Conservation (phyloP, 1,139 yeast genomes). For the Nakaseomyces delphensis region DNA sequence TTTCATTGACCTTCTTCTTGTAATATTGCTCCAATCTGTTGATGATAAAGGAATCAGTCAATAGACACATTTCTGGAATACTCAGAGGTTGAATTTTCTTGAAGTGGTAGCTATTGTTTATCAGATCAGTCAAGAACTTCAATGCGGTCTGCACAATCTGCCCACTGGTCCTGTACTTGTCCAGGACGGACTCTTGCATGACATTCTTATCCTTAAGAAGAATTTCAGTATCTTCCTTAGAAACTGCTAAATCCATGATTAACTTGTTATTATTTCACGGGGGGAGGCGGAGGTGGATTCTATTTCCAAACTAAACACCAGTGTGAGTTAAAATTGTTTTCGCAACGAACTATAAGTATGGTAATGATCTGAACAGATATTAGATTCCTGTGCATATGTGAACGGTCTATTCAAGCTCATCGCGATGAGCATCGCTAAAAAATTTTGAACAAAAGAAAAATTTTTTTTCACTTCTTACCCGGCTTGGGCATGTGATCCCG, state of each 20-base stretch:
- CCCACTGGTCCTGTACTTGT: slow-evolving; percentile 84
- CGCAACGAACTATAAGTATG: no score
- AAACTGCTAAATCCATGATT: slow-evolving; percentile 54
- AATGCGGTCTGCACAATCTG: slow-evolving; percentile 85
- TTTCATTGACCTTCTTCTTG: slow-evolving; percentile 54
- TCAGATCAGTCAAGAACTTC: slow-evolving; percentile 53
- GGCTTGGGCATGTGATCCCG: neutral
- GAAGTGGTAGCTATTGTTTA: slow-evolving; percentile 60
- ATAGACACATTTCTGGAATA: slow-evolving; percentile 69
- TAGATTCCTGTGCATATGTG: no score
- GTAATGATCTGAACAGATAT: no score
- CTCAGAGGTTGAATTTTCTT: slow-evolving; percentile 38
- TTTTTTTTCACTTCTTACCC: slow-evolving; percentile 2
- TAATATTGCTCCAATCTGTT: slow-evolving; percentile 48
- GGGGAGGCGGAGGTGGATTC: no score
- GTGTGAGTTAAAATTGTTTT: no score
- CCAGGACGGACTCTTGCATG: slow-evolving; percentile 52
- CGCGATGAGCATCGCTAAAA: slow-evolving; percentile 5
- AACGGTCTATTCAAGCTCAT: no score
- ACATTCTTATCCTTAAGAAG: slow-evolving; percentile 68
- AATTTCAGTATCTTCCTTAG: slow-evolving; percentile 63
- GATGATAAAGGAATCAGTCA: slow-evolving; percentile 67
- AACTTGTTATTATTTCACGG: neutral
- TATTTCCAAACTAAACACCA: no score
- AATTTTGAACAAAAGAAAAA: neutral